Evolutionary conservation across 2,329 filamentous ascomycete species (phyloP).

Genomic region (Chaetomium strumarium): DNA sequence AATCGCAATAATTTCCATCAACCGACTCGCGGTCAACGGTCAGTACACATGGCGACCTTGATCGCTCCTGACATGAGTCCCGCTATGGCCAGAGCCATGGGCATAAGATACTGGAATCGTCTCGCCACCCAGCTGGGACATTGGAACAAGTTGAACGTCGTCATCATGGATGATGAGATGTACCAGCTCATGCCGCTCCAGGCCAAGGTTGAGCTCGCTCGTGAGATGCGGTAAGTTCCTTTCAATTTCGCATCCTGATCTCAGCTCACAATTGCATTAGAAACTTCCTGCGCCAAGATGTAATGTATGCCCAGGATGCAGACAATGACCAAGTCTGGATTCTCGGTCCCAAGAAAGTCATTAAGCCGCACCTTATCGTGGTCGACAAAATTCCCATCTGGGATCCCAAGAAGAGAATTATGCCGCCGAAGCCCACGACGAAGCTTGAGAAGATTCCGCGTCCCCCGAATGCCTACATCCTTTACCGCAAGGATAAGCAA

Average conservation of each 20-base stretch:
- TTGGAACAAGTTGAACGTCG: slow-evolving; percentile 17
- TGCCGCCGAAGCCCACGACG: neutral
- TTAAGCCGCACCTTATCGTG: slow-evolving; percentile 8
- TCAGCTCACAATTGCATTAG: slow-evolving; percentile 9
- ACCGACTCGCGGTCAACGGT: neutral
- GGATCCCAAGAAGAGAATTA: slow-evolving; percentile 10
- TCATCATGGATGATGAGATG: slow-evolving; percentile 15
- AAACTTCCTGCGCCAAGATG: slow-evolving; percentile 12
- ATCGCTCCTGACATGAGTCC: neutral
- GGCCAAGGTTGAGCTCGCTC: slow-evolving; percentile 9
- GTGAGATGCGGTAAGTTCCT: slow-evolving; percentile 14
- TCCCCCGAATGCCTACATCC: slow-evolving; percentile 38
- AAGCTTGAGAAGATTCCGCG: slow-evolving; percentile 29
- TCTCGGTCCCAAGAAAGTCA: slow-evolving; percentile 14
- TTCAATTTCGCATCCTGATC: neutral
- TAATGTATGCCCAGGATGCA: slow-evolving; percentile 16
- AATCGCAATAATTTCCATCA: too few relatives aligned
- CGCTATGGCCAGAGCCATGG: slow-evolving; percentile 6
- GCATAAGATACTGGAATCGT: slow-evolving; percentile 16
- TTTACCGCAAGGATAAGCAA: slow-evolving; percentile 38
- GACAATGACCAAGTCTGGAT: slow-evolving; percentile 14
- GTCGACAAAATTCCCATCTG: slow-evolving; percentile 9
- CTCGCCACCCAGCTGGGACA: slow-evolving; percentile 18
- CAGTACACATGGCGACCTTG: neutral
- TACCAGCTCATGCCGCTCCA: slow-evolving; percentile 6